Conservation (phyloP, 1,284 basidiomycete genomes). For the Irpex lacteus region DNA sequence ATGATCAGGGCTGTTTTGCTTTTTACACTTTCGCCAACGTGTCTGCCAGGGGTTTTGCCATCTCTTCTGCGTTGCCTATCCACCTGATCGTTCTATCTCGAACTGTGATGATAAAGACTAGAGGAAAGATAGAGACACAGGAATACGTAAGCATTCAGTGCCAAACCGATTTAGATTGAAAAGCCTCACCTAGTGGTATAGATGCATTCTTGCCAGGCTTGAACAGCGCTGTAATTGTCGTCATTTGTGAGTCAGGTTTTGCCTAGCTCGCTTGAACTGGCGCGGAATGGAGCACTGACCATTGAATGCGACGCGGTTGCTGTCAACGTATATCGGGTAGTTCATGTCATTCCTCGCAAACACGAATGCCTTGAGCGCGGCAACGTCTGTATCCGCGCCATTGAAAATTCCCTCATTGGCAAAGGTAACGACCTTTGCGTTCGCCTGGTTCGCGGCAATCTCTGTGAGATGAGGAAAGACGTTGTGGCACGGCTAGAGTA, state of each 20-base stretch:
- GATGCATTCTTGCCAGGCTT: constrained; percentile 30
- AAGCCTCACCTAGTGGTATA: constrained; percentile 26
- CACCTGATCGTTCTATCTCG: constrained; percentile 29
- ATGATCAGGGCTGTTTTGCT: not conserved
- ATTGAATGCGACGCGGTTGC: constrained; percentile 27
- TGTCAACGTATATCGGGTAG: constrained; percentile 30
- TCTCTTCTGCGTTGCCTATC: constrained; percentile 33
- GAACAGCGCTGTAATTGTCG: constrained; percentile 26
- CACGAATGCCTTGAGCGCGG: constrained; percentile 26
- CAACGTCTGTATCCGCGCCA: constrained; percentile 25
- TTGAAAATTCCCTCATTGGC: constrained; percentile 33
- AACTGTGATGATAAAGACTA: constrained; percentile 32
- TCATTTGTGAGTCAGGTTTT: constrained; percentile 8
- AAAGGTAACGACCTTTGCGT: constrained; percentile 31
- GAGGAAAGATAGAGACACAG: not conserved
- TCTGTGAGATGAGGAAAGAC: constrained; percentile 28
- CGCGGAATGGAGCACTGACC: constrained; percentile 9
- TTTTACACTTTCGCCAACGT: constrained; percentile 10
- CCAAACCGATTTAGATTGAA: not conserved
- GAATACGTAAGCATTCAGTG: not conserved
- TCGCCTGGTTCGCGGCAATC: constrained; percentile 23
- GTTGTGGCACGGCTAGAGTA: constrained; percentile 29
- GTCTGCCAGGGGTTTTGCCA: constrained; percentile 25
- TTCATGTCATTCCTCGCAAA: constrained; percentile 26
- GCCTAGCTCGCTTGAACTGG: not conserved